phyloP scores from a whole-genome alignment of 177 flowering plant species.

The Telopea speciosissima region DNA sequence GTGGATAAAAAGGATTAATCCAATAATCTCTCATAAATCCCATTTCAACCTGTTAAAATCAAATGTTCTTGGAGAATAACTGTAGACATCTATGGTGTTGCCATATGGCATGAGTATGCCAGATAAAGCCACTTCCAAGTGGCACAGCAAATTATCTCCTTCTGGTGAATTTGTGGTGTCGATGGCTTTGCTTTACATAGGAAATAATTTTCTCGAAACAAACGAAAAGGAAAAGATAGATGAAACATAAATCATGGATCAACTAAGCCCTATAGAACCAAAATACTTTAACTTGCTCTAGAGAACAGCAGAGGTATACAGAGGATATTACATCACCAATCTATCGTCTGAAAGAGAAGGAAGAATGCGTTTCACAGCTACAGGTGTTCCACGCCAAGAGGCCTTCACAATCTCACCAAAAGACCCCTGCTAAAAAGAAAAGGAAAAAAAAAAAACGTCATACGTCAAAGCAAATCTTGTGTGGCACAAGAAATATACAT shows the following conservation, averaged over 20 bases:
- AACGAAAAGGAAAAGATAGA: too few species aligned
- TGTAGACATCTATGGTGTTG: neutral
- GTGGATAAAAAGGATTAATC: neutral
- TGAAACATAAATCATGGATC: too few species aligned
- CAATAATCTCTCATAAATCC: neutral
- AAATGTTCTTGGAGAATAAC: neutral
- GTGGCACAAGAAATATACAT: neutral
- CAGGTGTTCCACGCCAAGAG: conserved; percentile 97
- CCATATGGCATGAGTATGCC: neutral
- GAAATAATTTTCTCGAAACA: neutral
- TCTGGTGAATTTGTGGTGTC: neutral
- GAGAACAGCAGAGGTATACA: neutral
- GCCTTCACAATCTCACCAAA: conserved; percentile 96
- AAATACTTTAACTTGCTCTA: neutral
- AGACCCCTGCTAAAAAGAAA: conserved; percentile 81
- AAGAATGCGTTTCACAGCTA: conserved; percentile 96
- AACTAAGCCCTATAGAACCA: too few species aligned
- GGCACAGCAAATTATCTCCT: neutral
- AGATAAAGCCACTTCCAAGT: neutral
- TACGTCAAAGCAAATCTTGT: conserved; percentile 11
- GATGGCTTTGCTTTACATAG: neutral
- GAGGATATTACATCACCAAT: conserved; percentile 79
- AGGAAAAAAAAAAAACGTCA: conserved; percentile 12
- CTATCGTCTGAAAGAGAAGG: conserved; percentile 96
- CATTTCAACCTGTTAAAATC: neutral